phyloP scores from a whole-genome alignment of 2,329 filamentous ascomycete species.

The Myriosclerotinia curreyana region DNA sequence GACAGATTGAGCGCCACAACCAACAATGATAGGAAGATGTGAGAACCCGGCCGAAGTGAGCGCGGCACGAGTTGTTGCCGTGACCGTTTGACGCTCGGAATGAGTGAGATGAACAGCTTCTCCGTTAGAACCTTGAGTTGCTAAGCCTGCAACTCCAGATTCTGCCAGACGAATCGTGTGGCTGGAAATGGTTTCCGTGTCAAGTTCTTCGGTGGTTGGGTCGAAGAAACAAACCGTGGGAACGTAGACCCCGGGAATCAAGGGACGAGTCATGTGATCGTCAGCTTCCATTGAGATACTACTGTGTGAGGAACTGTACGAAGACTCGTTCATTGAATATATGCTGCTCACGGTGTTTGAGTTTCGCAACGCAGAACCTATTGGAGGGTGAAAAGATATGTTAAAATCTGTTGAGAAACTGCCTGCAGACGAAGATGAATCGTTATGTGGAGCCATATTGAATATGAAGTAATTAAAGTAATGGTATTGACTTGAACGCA shows the following conservation, averaged over 20 bases:
- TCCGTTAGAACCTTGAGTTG: conserved; percentile 65
- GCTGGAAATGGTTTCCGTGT: conserved; percentile 51
- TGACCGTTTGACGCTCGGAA: conserved; percentile 58
- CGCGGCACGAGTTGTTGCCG: conserved; percentile 56
- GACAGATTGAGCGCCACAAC: conserved; percentile 63
- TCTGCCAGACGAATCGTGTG: conserved; percentile 56
- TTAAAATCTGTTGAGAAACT: conserved; percentile 47
- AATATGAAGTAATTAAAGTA: neutral
- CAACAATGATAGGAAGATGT: conserved; percentile 62
- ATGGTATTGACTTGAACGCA: neutral
- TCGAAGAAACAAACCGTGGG: conserved; percentile 75
- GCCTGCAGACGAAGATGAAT: conserved; percentile 47
- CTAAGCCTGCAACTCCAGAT: conserved; percentile 58
- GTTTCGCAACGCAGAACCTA: conserved; percentile 28
- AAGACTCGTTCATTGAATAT: conserved; percentile 39
- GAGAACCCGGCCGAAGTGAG: conserved; percentile 57
- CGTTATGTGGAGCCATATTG: conserved; percentile 48
- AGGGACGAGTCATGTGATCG: conserved; percentile 41
- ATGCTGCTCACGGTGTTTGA: conserved; percentile 35
- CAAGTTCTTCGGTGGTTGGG: conserved; percentile 61
- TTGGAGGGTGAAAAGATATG: conserved; percentile 36
- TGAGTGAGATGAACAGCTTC: conserved; percentile 65
- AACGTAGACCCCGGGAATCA: conserved; percentile 62
- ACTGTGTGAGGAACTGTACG: conserved; percentile 45
- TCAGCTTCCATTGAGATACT: conserved; percentile 40